A percentile compares a stretch with the other conserved stretches of the same genome.
Evolutionary conservation across 108 stramenopile genomes (phyloP).

Genomic region (Cyclotella atomus): DNA sequence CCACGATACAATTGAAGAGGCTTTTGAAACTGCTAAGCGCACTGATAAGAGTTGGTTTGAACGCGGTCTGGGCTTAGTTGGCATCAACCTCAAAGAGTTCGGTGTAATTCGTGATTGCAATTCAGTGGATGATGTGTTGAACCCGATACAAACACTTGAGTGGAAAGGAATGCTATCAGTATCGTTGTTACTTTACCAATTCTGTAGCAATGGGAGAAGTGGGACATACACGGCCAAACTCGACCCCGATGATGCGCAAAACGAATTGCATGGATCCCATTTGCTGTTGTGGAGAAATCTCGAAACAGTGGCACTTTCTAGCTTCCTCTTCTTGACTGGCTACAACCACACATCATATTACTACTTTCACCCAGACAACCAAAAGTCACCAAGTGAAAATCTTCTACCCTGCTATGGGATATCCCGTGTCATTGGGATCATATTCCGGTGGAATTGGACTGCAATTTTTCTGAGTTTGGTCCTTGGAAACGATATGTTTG

Average conservation of each 20-base stretch:
- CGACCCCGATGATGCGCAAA: not conserved
- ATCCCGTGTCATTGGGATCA: conserved; percentile 75
- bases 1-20: conserved; percentile 30
- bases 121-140: conserved; percentile 55
- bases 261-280: conserved; percentile 53
- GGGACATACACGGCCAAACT: not conserved
- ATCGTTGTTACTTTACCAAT: conserved; percentile 81
- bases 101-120: not conserved
- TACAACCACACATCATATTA: conserved; percentile 85
- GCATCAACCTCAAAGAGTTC: conserved; percentile 3
- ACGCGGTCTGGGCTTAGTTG: not conserved
- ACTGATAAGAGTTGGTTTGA: conserved; percentile 8
- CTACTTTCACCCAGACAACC: conserved; percentile 44
- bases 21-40: conserved; percentile 11
- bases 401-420: conserved; percentile 53
- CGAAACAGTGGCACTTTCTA: conserved; percentile 73
- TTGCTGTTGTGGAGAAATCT: conserved; percentile 77
- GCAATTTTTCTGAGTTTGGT: conserved; percentile 68
- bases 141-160: conserved; percentile 85
- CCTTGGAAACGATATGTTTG: conserved; percentile 46
- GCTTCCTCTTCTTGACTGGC: conserved; percentile 88
- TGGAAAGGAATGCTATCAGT: conserved; percentile 86
- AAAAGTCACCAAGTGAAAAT: not conserved
- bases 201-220: conserved; percentile 52
- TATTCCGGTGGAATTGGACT: conserved; percentile 83